Evolutionary conservation across 441 rosid species (phyloP), one percentile per base, ranked within the genome.

Genomic region (Lepidium campestre): DNA sequence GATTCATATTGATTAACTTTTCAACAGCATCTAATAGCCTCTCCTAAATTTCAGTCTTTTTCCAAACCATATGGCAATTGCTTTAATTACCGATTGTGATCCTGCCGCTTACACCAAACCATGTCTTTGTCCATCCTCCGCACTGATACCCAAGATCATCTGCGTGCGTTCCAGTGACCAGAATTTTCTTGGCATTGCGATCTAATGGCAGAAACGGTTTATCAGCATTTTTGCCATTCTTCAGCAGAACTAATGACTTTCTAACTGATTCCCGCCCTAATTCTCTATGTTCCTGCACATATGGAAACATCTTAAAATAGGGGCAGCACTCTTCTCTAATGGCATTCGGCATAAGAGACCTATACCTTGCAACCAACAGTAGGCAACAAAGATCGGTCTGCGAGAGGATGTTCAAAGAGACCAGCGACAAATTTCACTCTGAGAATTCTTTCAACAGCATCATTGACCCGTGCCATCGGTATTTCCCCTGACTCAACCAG

Each of bases 121-220:
- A 83, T 58, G 84, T 69, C 65, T 57, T 76, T 12, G 97, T 90
- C 98, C 98, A 93, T 23, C 97, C 98, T 66, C 98, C 98, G 22
- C 98, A 93, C 71, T 93, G 97, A 71, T 76, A 86, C 13, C 98
- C 97, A 45, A 93, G 89, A 83, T 93, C 80, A 67, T 88, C 91
- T 40, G 97, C 93, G 62, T 93, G 98, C 15, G 86, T 68, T 67
- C 98, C 97, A 41, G 80, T 73, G 20, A 87, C 90, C 54, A 93
- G 91, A 69, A 93, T 87, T 74, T 65, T 87, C 70, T 74, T 79
- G 36, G 86, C 87, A 34, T 73, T 82, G 74, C 76, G 81, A 60
- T 87, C 86, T 35, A 93, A 65, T 29, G 97, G 96, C 67, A 93
- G 88, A 70, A 90, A 82, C 2, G 80, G 77, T 73, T 82, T 81